Evolutionary conservation across 1,284 basidiomycete genomes (phyloP), one percentile per base, ranked within the genome.

Genomic region (Ustilago vetiveriae): DNA sequence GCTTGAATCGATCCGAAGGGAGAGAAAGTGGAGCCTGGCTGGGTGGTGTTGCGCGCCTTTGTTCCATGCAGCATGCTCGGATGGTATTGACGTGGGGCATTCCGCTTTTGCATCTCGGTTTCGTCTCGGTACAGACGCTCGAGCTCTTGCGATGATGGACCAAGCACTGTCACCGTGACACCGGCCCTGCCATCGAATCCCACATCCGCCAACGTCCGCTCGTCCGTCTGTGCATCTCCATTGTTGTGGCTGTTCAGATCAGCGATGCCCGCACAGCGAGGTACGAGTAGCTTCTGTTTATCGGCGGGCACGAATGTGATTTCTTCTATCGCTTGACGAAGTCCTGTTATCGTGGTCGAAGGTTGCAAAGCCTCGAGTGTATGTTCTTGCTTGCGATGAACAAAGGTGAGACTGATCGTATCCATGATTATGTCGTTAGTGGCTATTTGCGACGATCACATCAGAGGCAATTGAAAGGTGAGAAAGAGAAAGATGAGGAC

Each of bases 11-110:
- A 39, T 11, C 57, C 68, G 38, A 79, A 79, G 1, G 74, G 74
- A 6, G 56, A 59, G 3, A 59, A 19, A 30, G 33, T 55, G 0
- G 51, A 49, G 2, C 37, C 43, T 0, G 60, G 36, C 11, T 41
- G 42, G 0, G 66, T 60, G 6, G 70, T 75, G 21, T 55, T 62
- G 43, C 72, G 59, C 24, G 62, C 51, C 35, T 56, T 67, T 33
- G 63, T 50, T 14, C 72, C 67, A 9, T 53, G 55, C 24, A 79
- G 57, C 55, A 79, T 39, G 48, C 78, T 79, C 2, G 74, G 76
- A 43, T 79, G 78, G 29, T 74, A 68, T 6, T 66, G 37, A 3
- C 76, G 63, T 3, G 75, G 75, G 37, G 52, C 52, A 24, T 68
- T 66, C 41, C 57, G 53, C 30, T 57, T 58, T 37, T 55, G 50